Percentiles rank a stretch among this genome's conserved stretches.
These are phyloP conservation scores for Suillus placidus DNA, from an alignment of 768 basidiomycete species.

Conservation along the genomic window DNA sequence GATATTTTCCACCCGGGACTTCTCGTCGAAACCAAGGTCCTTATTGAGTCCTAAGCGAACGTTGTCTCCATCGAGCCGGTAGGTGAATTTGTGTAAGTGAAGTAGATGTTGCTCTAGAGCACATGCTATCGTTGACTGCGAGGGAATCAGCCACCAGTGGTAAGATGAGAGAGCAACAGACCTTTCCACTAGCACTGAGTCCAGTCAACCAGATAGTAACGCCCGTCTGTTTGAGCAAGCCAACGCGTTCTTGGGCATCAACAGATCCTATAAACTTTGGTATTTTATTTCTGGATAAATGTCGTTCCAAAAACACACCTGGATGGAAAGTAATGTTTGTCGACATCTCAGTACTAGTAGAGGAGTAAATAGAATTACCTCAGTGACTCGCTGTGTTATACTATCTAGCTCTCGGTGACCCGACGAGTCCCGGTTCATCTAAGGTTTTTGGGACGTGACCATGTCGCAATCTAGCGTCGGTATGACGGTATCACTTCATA, in stretches of 20 bases:
- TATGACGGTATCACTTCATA: background rate
- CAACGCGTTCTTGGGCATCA: conserved; percentile 61
- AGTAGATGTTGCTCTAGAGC: conserved; percentile 96
- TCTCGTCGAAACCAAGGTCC: conserved; percentile 92
- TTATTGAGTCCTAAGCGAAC: conserved; percentile 96
- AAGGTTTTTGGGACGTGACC: background rate
- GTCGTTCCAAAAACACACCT: conserved; percentile 39
- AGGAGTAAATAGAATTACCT: background rate
- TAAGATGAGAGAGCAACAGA: conserved; percentile 30
- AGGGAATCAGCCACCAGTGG: background rate
- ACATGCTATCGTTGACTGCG: conserved; percentile 93
- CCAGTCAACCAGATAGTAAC: conserved; percentile 97
- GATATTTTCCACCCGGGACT: conserved; percentile 93
- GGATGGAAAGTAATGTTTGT: conserved; percentile 71
- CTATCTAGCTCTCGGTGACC: background rate
- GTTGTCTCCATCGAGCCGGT: conserved; percentile 96
- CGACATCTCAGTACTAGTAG: conserved; percentile 28
- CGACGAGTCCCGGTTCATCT: background rate
- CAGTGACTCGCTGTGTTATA: background rate
- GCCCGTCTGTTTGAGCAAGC: conserved; percentile 77
- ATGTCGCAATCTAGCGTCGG: background rate
- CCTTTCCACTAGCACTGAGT: conserved; percentile 94
- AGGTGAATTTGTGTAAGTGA: conserved; percentile 81
- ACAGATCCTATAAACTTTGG: conserved; percentile 64
- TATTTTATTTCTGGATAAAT: conserved; percentile 2